Base-by-base conservation (phyloP, 2,329 filamentous ascomycete species). In the Neodidymelliopsis sp. region DNA sequence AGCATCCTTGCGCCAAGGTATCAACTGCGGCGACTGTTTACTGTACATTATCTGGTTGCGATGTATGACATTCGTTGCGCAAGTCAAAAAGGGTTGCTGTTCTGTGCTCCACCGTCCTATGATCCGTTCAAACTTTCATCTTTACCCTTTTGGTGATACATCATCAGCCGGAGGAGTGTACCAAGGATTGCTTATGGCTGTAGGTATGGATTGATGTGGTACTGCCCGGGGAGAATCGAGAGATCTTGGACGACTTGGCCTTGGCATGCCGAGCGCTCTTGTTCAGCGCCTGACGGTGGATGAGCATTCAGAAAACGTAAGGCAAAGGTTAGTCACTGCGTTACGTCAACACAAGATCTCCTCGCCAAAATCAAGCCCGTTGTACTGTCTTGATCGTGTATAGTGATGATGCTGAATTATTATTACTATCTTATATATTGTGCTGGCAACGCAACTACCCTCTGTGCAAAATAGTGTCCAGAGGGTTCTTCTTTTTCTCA, bases 381-480 rank as follows among this genome's bases (percentile, higher is more conserved):
- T n/a, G n/a, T n/a, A n/a, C n/a, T n/a, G n/a, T n/a, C n/a, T n/a
- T n/a, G n/a, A n/a, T n/a, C n/a, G n/a, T n/a, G n/a, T 27, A 27
- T 12, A 27, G 7, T 27, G 7, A 12, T 27, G 18, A 12, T 22
- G 18, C 9, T 23, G 4, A 12, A 23, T 46, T 49, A 49, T 4
- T 39, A 39, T 18, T 52, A 46, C 25, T 33, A 29, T 35, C 7
- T 20, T 18, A 15, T 36, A 31, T n/a, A 10, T 12, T n/a, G 18
- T n/a, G 31, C 12, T 19, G 28, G 27, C 41, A 28, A 31, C 22
- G 7, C 11, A 8, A 28, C 46, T 62, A 65, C 4, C 62, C 62
- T 22, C 62, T 55, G 53, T 65, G 62, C 33, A 65, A 12, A 50
- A 65, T 62, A 3, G 62, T 65, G 40, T 65, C 62, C 29, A 65